Conservation (phyloP, 306 rosid genomes). For the Lablab purpureus region DNA sequence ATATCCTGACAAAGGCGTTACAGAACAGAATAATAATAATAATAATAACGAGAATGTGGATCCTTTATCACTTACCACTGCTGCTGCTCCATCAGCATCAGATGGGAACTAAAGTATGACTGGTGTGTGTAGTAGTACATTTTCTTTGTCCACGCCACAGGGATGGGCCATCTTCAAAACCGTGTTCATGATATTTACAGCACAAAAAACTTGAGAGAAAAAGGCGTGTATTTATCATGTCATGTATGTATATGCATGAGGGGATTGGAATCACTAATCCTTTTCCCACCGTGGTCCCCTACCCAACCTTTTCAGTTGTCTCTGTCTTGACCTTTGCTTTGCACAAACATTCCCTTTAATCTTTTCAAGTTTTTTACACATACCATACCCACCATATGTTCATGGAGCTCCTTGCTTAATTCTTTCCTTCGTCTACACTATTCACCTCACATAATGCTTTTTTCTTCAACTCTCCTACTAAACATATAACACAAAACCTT, state of each 20-base stretch:
- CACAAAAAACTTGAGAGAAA: constrained; percentile 49
- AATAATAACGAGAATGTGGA: background rate
- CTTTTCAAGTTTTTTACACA: constrained; percentile 3
- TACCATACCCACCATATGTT: background rate
- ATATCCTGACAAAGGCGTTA: constrained; percentile 44
- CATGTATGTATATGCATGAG: background rate
- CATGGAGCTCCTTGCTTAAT: background rate
- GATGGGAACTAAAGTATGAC: constrained; percentile 46
- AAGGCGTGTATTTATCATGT: background rate
- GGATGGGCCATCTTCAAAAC: constrained; percentile 57
- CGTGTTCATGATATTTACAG: constrained; percentile 46
- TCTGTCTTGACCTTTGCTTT: constrained; percentile 53
- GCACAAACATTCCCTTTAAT: constrained; percentile 60
- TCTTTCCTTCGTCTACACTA: constrained; percentile 11
- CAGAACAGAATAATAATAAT: background rate
- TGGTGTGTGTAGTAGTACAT: constrained; percentile 43
- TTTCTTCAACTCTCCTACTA: background rate
- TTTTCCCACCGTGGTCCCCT: constrained; percentile 49
- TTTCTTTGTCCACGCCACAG: constrained; percentile 52
- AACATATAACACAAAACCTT: constrained; percentile 14
- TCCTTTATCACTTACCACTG: background rate
- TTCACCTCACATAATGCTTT: background rate
- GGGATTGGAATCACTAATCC: constrained; percentile 56
- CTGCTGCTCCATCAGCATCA: constrained; percentile 51
- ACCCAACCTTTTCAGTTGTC: constrained; percentile 49